phyloP scores from a whole-genome alignment of 2,329 filamentous ascomycete genomes.

The Pseudonectria foliicola region DNA sequence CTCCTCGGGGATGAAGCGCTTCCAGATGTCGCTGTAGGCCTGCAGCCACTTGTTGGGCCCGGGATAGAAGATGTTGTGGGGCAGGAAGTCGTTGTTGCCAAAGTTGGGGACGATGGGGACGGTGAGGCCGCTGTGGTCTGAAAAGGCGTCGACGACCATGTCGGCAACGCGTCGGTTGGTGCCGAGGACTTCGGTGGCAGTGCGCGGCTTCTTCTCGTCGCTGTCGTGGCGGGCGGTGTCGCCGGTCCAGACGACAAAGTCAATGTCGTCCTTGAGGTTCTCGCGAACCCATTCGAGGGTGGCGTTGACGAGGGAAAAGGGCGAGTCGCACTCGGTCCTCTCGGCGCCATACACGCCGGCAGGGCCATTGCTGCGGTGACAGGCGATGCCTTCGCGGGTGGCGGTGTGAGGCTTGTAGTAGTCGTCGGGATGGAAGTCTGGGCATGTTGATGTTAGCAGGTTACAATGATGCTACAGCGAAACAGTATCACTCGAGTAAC shows the following conservation, averaged over 20 bases:
- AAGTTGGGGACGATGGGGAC: constrained; percentile 85
- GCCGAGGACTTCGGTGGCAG: constrained; percentile 63
- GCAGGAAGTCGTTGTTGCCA: constrained; percentile 95
- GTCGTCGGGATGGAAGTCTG: constrained; percentile 87
- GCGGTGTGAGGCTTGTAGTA: constrained; percentile 77
- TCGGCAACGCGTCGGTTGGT: constrained; percentile 70
- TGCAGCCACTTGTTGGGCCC: constrained; percentile 86
- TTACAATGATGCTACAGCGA: too few species aligned
- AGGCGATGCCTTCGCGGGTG: constrained; percentile 60
- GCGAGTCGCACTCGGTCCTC: constrained; percentile 82
- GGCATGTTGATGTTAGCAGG: too few species aligned
- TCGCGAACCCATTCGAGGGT: constrained; percentile 84
- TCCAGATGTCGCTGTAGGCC: constrained; percentile 73
- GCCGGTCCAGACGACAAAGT: constrained; percentile 91
- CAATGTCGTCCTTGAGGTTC: constrained; percentile 69
- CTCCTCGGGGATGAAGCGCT: constrained; percentile 79
- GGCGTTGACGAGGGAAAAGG: constrained; percentile 71
- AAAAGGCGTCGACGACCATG: constrained; percentile 71
- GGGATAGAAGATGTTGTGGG: constrained; percentile 83
- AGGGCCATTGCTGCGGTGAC: constrained; percentile 69
- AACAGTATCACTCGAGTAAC: too few species aligned
- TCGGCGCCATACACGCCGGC: constrained; percentile 81
- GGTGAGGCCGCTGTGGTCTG: constrained; percentile 48
- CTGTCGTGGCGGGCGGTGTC: constrained; percentile 87
- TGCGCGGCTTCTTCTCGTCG: constrained; percentile 73